A percentile compares a stretch with the other conserved stretches of the same genome.
Evolutionary conservation across 768 basidiomycete species (phyloP).

Genomic region (Wakefieldia striispora): DNA sequence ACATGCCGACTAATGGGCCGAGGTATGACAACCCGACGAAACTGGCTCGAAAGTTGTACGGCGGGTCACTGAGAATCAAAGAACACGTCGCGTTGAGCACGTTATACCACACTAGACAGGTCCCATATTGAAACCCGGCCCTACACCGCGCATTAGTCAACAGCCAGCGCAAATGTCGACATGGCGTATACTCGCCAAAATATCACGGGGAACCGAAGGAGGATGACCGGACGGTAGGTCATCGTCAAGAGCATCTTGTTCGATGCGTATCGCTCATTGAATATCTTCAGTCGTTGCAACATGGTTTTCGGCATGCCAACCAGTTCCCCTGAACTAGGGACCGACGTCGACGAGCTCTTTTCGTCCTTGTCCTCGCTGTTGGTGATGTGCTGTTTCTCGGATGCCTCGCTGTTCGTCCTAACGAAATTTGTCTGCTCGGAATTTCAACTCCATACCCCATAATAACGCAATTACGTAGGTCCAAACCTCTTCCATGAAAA

Average conservation of each 20-base stretch:
- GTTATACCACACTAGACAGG: conserved; percentile 23
- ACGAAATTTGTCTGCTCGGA: conserved; percentile 14
- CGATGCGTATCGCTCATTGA: conserved; percentile 17
- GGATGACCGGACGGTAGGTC: conserved; percentile 16
- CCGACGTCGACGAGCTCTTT: conserved; percentile 7
- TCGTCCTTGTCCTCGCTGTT: conserved; percentile 7
- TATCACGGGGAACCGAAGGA: conserved; percentile 20
- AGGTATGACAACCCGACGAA: conserved; percentile 20
- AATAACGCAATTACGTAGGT: neutral
- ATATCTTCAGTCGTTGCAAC: conserved; percentile 11
- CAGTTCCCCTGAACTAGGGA: conserved; percentile 5
- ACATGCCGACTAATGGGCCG: conserved; percentile 21
- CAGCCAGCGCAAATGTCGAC: neutral
- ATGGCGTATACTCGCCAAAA: conserved; percentile 10
- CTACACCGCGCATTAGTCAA: neutral
- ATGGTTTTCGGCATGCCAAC: conserved; percentile 13
- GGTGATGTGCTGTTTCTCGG: conserved; percentile 3
- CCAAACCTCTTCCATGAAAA: conserved; percentile 20
- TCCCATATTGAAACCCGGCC: conserved; percentile 23
- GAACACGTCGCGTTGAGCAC: conserved; percentile 23
- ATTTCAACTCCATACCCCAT: neutral
- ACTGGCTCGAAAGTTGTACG: conserved; percentile 23
- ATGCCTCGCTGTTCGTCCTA: conserved; percentile 15
- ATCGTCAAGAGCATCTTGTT: conserved; percentile 19
- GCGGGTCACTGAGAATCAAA: conserved; percentile 17